Evolutionary conservation across 2,329 filamentous ascomycete species (phyloP).

Genomic region (Curvularia verruculosa): DNA sequence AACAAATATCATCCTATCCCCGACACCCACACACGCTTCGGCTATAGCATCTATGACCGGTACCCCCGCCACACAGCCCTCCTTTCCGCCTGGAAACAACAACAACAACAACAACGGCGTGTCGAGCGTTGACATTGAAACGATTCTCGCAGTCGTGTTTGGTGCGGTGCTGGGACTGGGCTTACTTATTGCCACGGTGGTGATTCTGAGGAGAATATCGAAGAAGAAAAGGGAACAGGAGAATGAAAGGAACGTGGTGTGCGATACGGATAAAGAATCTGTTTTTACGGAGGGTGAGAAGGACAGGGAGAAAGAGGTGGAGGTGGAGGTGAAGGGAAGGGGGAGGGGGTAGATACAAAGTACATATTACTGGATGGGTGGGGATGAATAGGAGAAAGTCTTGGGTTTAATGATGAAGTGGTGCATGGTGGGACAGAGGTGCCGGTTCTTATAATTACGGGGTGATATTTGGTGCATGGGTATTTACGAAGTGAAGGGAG

Average conservation of each 20-base stretch:
- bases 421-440: too few species aligned
- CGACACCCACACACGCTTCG: neutral
- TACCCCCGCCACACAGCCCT: neutral
- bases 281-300: neutral
- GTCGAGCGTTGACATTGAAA: too few species aligned
- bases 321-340: neutral
- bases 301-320: neutral
- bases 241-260: neutral
- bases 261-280: neutral
- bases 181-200: constrained; percentile 17
- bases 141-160: constrained; percentile 23
- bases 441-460: too few species aligned
- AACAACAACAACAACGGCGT: neutral
- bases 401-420: neutral
- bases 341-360: neutral
- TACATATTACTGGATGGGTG: neutral
- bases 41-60: neutral
- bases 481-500: too few species aligned
- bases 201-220: constrained; percentile 15
- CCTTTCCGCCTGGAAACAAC: neutral
- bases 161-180: constrained; percentile 19
- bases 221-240: neutral
- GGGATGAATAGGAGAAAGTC: neutral
- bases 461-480: too few species aligned
- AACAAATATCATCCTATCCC: too few species aligned